phyloP scores from a whole-genome alignment of 2,329 filamentous ascomycete genomes.

The Fusarium continuum region DNA sequence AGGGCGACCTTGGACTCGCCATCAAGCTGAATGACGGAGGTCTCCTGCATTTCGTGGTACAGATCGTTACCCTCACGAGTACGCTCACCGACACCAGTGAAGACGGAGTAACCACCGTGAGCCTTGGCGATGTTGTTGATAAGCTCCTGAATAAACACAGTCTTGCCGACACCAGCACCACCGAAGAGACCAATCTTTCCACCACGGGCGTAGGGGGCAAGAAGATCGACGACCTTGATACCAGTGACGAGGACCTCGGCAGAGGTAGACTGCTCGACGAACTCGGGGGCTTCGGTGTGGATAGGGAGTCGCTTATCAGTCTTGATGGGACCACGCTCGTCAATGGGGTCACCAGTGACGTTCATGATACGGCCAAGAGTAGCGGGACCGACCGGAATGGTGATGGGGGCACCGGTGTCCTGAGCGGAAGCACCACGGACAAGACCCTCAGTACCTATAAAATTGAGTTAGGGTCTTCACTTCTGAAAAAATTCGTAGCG shows the following conservation, averaged over 20 bases:
- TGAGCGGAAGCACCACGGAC: constrained; percentile 85
- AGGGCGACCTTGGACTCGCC: constrained; percentile 99
- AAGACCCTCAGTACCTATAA: constrained; percentile 95
- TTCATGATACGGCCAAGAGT: constrained; percentile 99
- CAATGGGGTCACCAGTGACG: constrained; percentile 99
- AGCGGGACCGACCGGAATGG: constrained; percentile 90
- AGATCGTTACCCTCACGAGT: constrained; percentile 99
- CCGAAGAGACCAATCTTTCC: constrained; percentile 99
- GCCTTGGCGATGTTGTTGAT: constrained; percentile 99
- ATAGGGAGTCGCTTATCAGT: constrained; percentile 86
- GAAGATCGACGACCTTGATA: constrained; percentile 99
- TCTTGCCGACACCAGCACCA: constrained; percentile 99
- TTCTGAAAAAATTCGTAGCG: constrained; percentile 30
- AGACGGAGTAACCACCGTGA: constrained; percentile 99
- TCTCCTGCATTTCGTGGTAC: constrained; percentile 99
- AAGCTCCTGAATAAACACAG: constrained; percentile 99
- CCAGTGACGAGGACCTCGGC: constrained; percentile 98
- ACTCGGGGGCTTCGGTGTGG: constrained; percentile 91
- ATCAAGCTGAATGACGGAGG: constrained; percentile 98
- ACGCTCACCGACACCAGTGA: constrained; percentile 99
- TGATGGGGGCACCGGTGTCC: constrained; percentile 96
- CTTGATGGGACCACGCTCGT: constrained; percentile 99
- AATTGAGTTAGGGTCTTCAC: constrained; percentile 20
- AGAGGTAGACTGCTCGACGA: constrained; percentile 94
- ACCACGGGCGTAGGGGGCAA: constrained; percentile 99